A percentile compares a stretch with the other conserved stretches of the same genome.
These are phyloP conservation scores for Stentor coeruleus DNA, from an alignment of 73 alveolate genomes.

Conservation along the genomic window DNA sequence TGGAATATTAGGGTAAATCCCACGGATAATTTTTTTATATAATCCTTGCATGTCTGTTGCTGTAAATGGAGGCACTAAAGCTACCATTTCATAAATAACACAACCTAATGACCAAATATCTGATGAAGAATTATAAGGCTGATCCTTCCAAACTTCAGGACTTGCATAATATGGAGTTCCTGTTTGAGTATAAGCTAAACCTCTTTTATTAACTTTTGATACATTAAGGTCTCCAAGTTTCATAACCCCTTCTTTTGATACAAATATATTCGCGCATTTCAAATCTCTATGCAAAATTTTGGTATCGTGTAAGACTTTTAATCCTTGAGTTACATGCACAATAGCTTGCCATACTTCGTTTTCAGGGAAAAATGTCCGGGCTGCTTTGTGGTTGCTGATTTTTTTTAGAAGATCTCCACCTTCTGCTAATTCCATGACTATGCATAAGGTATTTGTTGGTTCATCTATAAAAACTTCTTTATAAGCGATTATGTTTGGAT, in stretches of 20 bases:
- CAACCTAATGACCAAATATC: slow-evolving; percentile 93
- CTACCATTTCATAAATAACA: slow-evolving; percentile 74
- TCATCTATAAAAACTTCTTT: slow-evolving; percentile 82
- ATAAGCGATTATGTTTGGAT: slow-evolving; percentile 92
- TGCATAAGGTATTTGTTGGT: slow-evolving; percentile 64
- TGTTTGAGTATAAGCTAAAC: slow-evolving; percentile 50
- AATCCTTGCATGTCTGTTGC: slow-evolving; percentile 71
- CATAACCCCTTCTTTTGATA: slow-evolving; percentile 62
- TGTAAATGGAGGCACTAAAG: slow-evolving; percentile 78
- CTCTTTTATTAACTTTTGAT: slow-evolving; percentile 41
- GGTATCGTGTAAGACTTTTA: slow-evolving; percentile 57
- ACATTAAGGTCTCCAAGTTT: slow-evolving; percentile 85
- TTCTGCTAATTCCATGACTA: slow-evolving; percentile 88
- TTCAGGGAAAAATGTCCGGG: slow-evolving; percentile 64
- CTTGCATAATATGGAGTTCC: slow-evolving; percentile 85
- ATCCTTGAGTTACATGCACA: slow-evolving; percentile 46
- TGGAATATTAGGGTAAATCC: slow-evolving; percentile 52
- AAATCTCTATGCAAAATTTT: slow-evolving; percentile 79
- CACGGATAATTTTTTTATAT: slow-evolving; percentile 40
- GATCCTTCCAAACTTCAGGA: slow-evolving; percentile 75
- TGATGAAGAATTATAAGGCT: slow-evolving; percentile 63
- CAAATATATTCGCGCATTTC: slow-evolving; percentile 71
- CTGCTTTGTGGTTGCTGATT: slow-evolving; percentile 30
- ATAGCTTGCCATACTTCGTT: slow-evolving; percentile 32
- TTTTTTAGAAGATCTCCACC: slow-evolving; percentile 28